Evolutionary conservation across 2,329 filamentous ascomycete genomes (phyloP), one percentile per base, ranked within the genome.

Genomic region (Echinosphaeria canescens): DNA sequence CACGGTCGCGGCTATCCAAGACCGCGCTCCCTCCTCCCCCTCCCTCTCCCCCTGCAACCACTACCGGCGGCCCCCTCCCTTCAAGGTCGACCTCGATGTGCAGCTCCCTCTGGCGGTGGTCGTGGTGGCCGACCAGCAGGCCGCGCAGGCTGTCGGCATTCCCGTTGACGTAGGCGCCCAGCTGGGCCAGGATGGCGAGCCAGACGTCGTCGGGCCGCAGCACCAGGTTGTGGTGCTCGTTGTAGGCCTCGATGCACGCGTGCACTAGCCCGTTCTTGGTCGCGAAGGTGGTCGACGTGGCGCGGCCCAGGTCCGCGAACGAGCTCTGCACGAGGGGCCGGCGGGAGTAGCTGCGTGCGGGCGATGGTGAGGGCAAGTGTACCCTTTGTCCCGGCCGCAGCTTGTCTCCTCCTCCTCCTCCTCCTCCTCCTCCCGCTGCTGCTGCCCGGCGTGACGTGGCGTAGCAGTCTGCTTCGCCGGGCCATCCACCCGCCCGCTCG

Each of bases 181-280:
- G 33, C 31, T 65, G 59, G 0, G 48, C 43, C 1, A 64, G 36
- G 31, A 64, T 59, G 5, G 56, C 41, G 24, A 61, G 46, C 59
- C 59, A 65, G 11, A 63, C 36, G 30, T 65, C 59, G 15, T 66
- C 58, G 0, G 59, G 58, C 1, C 59, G 51, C 24, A 63, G 40
- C 2, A 37, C 38, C 0, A 64, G 46, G 29, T 59, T 47, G 27
- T 54, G 50, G 29, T 60, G 52, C 2, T 41, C 9, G 31, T 38
- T 50, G 32, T 59, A 59, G 2, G 54, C 53, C n/a, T 42, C 25
- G 13, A 47, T 38, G n/a, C 36, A 42, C 0, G 44, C 40, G 20
- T 42, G 34, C 8, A 59, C 43, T 19, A 59, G 45, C 11, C 51
- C 50, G 26, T 56, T 54, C 12, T 34, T 35, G 22, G 35, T 22